Evolutionary conservation across 1,284 basidiomycete species (phyloP).

Genomic region (Stygiomarasmius scandens): DNA sequence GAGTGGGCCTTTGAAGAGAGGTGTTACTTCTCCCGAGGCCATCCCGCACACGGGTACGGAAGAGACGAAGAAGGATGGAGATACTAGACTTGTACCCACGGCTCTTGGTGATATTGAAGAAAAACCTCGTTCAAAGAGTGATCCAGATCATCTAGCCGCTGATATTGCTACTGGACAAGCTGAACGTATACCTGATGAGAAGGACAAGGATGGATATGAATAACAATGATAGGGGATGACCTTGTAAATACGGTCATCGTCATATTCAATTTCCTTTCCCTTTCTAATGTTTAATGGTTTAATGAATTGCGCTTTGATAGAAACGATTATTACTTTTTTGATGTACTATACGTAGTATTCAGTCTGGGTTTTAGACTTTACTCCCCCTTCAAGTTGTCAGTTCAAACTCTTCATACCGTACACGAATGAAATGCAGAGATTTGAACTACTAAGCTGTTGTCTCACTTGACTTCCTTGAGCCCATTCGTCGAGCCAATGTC

Average conservation of each 20-base stretch:
- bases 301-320: no score
- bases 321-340: no score
- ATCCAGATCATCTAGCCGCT: neutral
- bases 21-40: neutral
- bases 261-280: neutral
- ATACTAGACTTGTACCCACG: neutral
- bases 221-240: neutral
- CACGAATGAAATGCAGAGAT: no score
- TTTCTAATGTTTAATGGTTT: no score
- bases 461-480: no score
- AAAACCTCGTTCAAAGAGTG: neutral
- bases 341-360: no score
- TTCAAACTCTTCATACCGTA: no score
- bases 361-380: no score
- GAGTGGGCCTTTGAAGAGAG: slow-evolving; percentile 10
- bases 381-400: no score
- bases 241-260: neutral
- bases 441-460: no score
- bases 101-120: neutral
- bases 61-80: neutral
- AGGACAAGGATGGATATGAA: neutral
- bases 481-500: no score
- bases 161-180: neutral
- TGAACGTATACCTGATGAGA: neutral
- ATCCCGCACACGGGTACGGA: neutral